Conservation (phyloP, 2,329 filamentous ascomycete genomes). For the Zalaria obscura region DNA sequence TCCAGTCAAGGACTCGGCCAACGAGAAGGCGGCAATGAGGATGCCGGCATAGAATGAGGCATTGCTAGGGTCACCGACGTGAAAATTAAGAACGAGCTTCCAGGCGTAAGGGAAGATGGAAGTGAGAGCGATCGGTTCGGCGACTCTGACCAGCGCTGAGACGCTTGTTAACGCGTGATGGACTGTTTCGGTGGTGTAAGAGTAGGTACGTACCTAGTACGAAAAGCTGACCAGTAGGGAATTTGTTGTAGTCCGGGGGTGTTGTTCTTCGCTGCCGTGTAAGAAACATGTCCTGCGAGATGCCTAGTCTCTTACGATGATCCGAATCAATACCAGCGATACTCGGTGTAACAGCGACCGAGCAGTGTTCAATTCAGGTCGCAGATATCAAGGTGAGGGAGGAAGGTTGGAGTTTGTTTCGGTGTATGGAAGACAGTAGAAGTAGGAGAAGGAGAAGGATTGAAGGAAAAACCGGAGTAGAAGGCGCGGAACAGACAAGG, state of each 20-base stretch:
- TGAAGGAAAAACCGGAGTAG: no score
- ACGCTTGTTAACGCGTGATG: background rate
- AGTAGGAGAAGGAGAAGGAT: no score
- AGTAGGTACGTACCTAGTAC: slow-evolving; percentile 52
- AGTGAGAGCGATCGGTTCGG: slow-evolving; percentile 83
- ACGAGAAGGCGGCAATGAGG: slow-evolving; percentile 73
- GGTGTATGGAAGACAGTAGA: no score
- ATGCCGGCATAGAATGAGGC: slow-evolving; percentile 80
- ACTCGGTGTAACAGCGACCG: no score
- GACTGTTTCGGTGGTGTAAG: no score
- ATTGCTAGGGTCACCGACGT: slow-evolving; percentile 57
- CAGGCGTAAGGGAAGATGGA: slow-evolving; percentile 90
- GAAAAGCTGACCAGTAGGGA: slow-evolving; percentile 71
- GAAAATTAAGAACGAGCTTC: slow-evolving; percentile 64
- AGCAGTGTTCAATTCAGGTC: no score
- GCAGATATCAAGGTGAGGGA: no score
- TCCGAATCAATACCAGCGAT: background rate
- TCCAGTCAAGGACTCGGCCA: slow-evolving; percentile 69
- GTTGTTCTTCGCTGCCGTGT: slow-evolving; percentile 38
- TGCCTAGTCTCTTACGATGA: background rate
- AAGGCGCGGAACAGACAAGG: no score
- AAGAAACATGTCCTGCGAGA: slow-evolving; percentile 35
- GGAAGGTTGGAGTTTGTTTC: no score
- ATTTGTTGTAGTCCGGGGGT: slow-evolving; percentile 54
- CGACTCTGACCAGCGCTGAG: slow-evolving; percentile 76